A percentile compares a stretch with the other conserved stretches of the same genome.
Evolutionary conservation across 148 eudicot species (phyloP).

Genomic region (Euryodendron excelsum): DNA sequence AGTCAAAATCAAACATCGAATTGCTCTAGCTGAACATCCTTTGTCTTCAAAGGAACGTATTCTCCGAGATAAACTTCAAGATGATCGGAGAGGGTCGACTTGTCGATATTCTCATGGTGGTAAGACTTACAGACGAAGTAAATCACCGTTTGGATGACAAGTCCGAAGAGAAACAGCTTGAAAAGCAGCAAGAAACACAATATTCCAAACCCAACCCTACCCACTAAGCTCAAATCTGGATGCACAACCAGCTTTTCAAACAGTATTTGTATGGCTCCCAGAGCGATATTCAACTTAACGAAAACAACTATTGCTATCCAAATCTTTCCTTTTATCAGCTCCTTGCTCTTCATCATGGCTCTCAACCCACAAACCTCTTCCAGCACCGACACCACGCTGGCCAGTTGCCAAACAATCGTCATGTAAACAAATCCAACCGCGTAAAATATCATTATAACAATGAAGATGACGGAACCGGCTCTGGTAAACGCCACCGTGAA

Average conservation of each 20-base stretch:
- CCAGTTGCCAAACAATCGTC: conserved; percentile 29
- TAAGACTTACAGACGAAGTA: conserved; percentile 72
- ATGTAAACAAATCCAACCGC: conserved; percentile 17
- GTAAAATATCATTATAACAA: not conserved
- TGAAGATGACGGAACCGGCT: not conserved
- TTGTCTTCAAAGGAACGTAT: conserved; percentile 47
- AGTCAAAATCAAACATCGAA: conserved; percentile 19
- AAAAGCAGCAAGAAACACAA: conserved; percentile 15
- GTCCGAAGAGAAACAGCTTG: conserved; percentile 28
- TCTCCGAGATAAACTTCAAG: conserved; percentile 65
- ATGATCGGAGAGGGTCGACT: conserved; percentile 49
- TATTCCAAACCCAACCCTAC: conserved; percentile 5
- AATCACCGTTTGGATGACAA: conserved; percentile 54
- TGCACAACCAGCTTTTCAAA: conserved; percentile 14
- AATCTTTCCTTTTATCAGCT: conserved; percentile 29
- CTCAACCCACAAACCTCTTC: conserved; percentile 23
- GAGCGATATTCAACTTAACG: not conserved
- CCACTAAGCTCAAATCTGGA: not conserved
- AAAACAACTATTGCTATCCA: conserved; percentile 10
- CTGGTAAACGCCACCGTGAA: not conserved
- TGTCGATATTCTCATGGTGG: conserved; percentile 70
- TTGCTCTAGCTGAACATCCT: conserved; percentile 50
- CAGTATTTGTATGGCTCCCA: not conserved
- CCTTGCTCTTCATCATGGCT: conserved; percentile 35
- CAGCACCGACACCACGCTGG: conserved; percentile 27